Percentiles rank a stretch among this genome's conserved stretches.
These are phyloP conservation scores for Calonectria hawksworthii DNA, from an alignment of 2,329 filamentous ascomycete species.

Conservation along the genomic window DNA sequence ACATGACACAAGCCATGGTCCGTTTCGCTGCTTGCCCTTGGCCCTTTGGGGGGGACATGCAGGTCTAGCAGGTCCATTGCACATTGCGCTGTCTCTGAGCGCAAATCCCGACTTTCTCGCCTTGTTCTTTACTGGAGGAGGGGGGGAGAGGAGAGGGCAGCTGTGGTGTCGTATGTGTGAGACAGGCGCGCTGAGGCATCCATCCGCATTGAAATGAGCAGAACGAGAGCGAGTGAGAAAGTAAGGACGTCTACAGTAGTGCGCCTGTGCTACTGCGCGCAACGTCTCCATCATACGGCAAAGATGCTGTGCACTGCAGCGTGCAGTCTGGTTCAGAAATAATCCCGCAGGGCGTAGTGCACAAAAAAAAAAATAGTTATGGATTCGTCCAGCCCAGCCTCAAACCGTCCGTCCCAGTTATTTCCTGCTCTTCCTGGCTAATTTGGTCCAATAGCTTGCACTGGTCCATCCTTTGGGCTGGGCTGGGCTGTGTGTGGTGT, in stretches of 20 bases:
- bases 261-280: conserved; percentile 6
- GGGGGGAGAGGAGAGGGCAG: neutral
- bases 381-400: conserved; percentile 6
- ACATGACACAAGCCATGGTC: conserved; percentile 17
- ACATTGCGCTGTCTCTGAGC: neutral
- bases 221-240: neutral
- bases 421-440: neutral
- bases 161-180: neutral
- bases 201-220: neutral
- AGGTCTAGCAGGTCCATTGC: conserved; percentile 15
- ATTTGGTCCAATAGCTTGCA: neutral
- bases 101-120: conserved; percentile 14
- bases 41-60: conserved; percentile 8
- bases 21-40: conserved; percentile 5
- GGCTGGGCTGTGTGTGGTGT: neutral
- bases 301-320: conserved; percentile 16
- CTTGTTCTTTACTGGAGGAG: neutral
- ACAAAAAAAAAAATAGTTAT: neutral
- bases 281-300: conserved; percentile 8
- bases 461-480: neutral
- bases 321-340: conserved; percentile 23
- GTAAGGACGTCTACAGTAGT: neutral
- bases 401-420: conserved; percentile 13
- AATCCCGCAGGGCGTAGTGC: conserved; percentile 27
- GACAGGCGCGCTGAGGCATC: neutral